Base-by-base conservation (phyloP, 1,284 basidiomycete genomes). In the Pterulicium gracile region DNA sequence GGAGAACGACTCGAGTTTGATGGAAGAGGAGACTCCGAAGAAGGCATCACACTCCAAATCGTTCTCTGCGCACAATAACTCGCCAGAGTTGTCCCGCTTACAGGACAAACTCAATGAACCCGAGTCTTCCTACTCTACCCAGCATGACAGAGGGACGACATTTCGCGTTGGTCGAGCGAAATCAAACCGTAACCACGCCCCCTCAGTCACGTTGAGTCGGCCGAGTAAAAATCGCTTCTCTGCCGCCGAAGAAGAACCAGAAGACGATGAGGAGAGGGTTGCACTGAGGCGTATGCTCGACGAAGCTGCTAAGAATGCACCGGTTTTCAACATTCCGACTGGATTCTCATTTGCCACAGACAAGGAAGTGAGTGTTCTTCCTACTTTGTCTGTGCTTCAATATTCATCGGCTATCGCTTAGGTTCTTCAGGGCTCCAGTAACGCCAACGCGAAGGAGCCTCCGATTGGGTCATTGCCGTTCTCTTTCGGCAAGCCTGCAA, bases 381-480 rank as follows among this genome's bases (percentile, higher is more conserved):
- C n/a, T 32, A 32, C 27, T 10, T 32, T 7, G n/a, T 32, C n/a
- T 32, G n/a, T 32, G 27, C 7, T 32, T 32, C 27, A n/a, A 10
- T 32, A 7, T 32, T n/a, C n/a, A 7, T 18, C n/a, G 36, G 36
- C 36, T 10, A n/a, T n/a, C 12, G 3, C 32, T 24, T 10, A 48
- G 45, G 34, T 39, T 18, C 36, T 39, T 4, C 36, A 39, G 4
- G 36, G 19, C 15, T 10, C 36, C 5, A 65, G 67, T 51, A 45
- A 61, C 17, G 50, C 62, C 1, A 59, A 61, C n/a, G 73, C 73
- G 14, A 80, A 77, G 54, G 84, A 85, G 51, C 76, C 79, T 14
- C 81, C 82, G 0, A 76, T 83, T 44, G 42, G 65, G 20, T 65
- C 73, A 2, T 64, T 86, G 47, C 82, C 82, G 5, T 86, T 85